Conservation (phyloP, 768 basidiomycete genomes). For the Pleurotus citrinopileatus region DNA sequence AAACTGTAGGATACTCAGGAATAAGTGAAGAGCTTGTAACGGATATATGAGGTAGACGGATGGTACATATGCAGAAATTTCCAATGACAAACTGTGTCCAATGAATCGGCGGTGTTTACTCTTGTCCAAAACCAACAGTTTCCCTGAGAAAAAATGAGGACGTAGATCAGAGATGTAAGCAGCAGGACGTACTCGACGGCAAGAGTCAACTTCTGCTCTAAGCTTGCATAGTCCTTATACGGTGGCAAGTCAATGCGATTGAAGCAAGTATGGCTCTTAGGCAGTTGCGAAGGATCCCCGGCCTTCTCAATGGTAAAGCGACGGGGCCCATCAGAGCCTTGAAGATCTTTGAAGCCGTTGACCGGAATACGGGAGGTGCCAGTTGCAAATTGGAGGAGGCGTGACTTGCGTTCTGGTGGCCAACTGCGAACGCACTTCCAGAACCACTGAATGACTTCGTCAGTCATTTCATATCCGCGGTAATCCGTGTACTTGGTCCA, state of each 20-base stretch:
- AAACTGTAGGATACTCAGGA: background rate
- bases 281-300: slow-evolving; percentile 93
- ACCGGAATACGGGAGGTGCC: slow-evolving; percentile 97
- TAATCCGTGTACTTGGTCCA: slow-evolving; percentile 99
- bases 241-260: slow-evolving; percentile 96
- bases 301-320: slow-evolving; percentile 99
- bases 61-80: slow-evolving; percentile 9
- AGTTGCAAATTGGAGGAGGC: slow-evolving; percentile 93
- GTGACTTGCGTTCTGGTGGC: slow-evolving; percentile 98
- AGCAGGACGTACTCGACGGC: slow-evolving; percentile 78
- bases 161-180: slow-evolving; percentile 9
- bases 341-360: slow-evolving; percentile 97
- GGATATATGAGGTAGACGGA: slow-evolving; percentile 6
- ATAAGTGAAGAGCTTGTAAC: background rate
- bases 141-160: slow-evolving; percentile 47
- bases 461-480: slow-evolving; percentile 91
- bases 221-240: slow-evolving; percentile 90
- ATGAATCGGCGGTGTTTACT: slow-evolving; percentile 42
- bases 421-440: slow-evolving; percentile 98
- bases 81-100: slow-evolving; percentile 16
- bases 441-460: slow-evolving; percentile 99
- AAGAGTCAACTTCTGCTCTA: slow-evolving; percentile 93
- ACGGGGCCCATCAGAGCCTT: slow-evolving; percentile 95
- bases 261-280: slow-evolving; percentile 97
- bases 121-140: slow-evolving; percentile 93